These are phyloP conservation scores for Yarrowia sp. DNA, from an alignment of 805 yeast genomes.

Conservation along the genomic window DNA sequence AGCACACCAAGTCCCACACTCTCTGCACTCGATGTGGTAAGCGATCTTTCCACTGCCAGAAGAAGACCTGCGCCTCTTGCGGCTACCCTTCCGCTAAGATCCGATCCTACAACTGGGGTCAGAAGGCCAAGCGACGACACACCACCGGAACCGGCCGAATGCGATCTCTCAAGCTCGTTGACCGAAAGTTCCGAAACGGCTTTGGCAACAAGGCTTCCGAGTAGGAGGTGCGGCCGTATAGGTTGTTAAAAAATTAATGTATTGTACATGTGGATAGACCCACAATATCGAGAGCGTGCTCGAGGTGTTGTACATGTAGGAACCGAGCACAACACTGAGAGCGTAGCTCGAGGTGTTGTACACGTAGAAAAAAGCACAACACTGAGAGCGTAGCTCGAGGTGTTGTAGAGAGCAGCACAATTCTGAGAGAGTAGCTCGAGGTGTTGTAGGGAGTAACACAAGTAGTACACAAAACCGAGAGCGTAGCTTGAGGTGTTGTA, in stretches of 20 bases:
- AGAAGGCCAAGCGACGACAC: conserved; percentile 99
- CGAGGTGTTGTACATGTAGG: neutral
- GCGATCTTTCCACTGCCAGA: conserved; percentile 99
- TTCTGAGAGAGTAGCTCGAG: neutral
- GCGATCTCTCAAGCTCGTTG: conserved; percentile 95
- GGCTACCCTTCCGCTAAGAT: conserved; percentile 99
- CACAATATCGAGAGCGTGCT: neutral
- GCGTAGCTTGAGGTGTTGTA: no score
- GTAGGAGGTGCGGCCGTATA: conserved; percentile 20
- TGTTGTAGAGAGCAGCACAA: neutral
- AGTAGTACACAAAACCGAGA: no score
- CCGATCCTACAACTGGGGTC: conserved; percentile 96
- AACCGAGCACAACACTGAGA: neutral
- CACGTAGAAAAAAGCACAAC: no score
- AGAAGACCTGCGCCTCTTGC: conserved; percentile 98
- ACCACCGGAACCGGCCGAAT: conserved; percentile 99
- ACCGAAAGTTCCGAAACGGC: conserved; percentile 98
- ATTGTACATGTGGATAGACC: conserved; percentile 38
- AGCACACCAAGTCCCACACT: conserved; percentile 99
- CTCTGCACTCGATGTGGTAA: conserved; percentile 96
- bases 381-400: neutral
- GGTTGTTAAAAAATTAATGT: conserved; percentile 37
- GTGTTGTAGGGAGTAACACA: no score
- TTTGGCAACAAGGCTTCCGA: conserved; percentile 80
- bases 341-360: no score